A percentile compares a stretch with the other conserved stretches of the same genome.
phyloP scores from a whole-genome alignment of 1,284 basidiomycete species.

The Cutaneotrichosporon dermatis region DNA sequence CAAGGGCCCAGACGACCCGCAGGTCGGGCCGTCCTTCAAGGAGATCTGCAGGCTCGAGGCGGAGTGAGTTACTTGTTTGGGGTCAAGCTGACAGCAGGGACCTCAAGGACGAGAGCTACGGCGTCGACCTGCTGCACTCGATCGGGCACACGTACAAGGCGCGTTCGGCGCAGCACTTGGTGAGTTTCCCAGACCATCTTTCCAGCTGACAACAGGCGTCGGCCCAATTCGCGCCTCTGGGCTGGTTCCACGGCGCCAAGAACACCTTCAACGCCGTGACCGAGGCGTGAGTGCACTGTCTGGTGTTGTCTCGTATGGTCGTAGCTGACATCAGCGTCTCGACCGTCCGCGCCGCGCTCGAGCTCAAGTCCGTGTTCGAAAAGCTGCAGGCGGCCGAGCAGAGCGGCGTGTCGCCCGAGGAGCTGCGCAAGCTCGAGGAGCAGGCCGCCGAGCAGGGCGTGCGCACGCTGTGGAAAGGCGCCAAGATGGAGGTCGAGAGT shows the following conservation, averaged over 20 bases:
- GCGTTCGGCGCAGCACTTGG: slow-evolving; percentile 60
- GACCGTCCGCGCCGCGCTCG: slow-evolving; percentile 59
- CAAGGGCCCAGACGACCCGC: slow-evolving; percentile 62
- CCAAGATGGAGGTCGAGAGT: slow-evolving; percentile 54
- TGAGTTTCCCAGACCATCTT: too few species aligned
- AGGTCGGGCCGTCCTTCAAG: slow-evolving; percentile 53
- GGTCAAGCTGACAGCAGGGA: slow-evolving; percentile 46
- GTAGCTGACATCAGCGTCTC: slow-evolving; percentile 61
- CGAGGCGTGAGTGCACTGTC: slow-evolving; percentile 65
- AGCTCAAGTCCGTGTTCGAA: slow-evolving; percentile 92
- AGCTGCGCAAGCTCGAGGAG: slow-evolving; percentile 86
- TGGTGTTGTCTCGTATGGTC: too few species aligned
- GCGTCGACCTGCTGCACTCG: slow-evolving; percentile 82
- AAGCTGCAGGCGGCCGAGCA: slow-evolving; percentile 89
- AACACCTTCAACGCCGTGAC: slow-evolving; percentile 89
- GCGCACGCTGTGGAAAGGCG: slow-evolving; percentile 80
- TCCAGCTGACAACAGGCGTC: slow-evolving; percentile 53
- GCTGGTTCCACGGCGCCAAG: slow-evolving; percentile 91
- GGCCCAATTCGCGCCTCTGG: slow-evolving; percentile 45
- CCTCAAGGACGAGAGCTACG: slow-evolving; percentile 85
- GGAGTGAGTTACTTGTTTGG: slow-evolving; percentile 49
- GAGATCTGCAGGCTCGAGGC: slow-evolving; percentile 78
- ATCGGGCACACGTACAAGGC: slow-evolving; percentile 85
- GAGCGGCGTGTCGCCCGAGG: slow-evolving; percentile 77
- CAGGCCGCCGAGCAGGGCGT: slow-evolving; percentile 92